Evolutionary conservation across 768 basidiomycete genomes (phyloP).

Genomic region (Kwoniella mangroviensis): DNA sequence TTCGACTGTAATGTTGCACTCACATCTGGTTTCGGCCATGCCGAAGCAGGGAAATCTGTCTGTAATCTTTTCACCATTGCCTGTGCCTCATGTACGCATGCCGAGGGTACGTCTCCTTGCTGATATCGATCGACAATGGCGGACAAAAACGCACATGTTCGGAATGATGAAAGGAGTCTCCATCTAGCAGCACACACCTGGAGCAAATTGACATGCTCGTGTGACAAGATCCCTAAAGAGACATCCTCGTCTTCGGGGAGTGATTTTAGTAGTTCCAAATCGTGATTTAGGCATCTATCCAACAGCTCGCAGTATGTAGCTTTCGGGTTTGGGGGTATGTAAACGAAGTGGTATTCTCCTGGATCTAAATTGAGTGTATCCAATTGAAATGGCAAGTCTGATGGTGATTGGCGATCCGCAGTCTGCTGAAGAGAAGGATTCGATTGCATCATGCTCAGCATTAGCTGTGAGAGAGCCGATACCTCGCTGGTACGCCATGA

Average conservation of each 20-base stretch:
- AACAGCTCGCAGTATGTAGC: slow-evolving; percentile 83
- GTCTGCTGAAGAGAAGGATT: slow-evolving; percentile 71
- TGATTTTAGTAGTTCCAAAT: slow-evolving; percentile 86
- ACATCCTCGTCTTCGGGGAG: slow-evolving; percentile 92
- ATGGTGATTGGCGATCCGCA: slow-evolving; percentile 28
- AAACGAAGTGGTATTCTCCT: slow-evolving; percentile 71
- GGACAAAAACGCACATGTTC: slow-evolving; percentile 78
- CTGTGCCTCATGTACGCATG: slow-evolving; percentile 90
- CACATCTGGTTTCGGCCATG: slow-evolving; percentile 84
- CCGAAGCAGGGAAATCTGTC: slow-evolving; percentile 70
- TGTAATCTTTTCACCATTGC: slow-evolving; percentile 72
- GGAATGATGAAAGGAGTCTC: slow-evolving; percentile 81
- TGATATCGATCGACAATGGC: slow-evolving; percentile 85
- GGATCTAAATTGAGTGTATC: slow-evolving; percentile 15
- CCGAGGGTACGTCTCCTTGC: slow-evolving; percentile 86
- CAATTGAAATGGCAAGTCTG: slow-evolving; percentile 24
- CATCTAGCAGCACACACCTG: slow-evolving; percentile 87
- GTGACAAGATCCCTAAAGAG: slow-evolving; percentile 84
- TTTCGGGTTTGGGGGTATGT: slow-evolving; percentile 85
- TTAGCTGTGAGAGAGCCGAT: slow-evolving; percentile 80
- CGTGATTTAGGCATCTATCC: slow-evolving; percentile 77
- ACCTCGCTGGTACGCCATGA: slow-evolving; percentile 83
- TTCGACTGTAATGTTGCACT: slow-evolving; percentile 54
- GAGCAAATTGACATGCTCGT: slow-evolving; percentile 77
- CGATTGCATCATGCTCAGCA: slow-evolving; percentile 80